Percentiles rank a stretch among this genome's conserved stretches.
Conservation (phyloP, 2,329 filamentous ascomycete species). For the Juglanconis juglandina region DNA sequence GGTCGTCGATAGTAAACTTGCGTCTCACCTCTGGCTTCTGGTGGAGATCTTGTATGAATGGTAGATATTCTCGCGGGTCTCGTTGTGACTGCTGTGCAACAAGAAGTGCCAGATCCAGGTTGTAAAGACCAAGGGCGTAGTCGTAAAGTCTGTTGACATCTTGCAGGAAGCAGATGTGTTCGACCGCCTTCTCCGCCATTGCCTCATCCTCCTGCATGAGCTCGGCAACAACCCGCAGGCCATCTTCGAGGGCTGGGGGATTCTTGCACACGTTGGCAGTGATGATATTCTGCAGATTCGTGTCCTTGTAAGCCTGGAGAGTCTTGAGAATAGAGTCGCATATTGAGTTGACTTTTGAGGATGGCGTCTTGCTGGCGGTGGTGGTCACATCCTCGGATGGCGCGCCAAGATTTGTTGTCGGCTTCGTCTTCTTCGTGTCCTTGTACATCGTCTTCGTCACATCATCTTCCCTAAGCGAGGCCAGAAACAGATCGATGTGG, state of each 20-base stretch:
- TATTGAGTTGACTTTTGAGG: conserved; percentile 76
- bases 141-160: conserved; percentile 92
- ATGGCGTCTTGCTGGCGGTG: conserved; percentile 15
- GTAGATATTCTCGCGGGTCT: conserved; percentile 91
- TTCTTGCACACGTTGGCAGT: conserved; percentile 92
- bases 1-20: conserved; percentile 82
- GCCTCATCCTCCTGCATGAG: conserved; percentile 66
- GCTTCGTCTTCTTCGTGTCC: conserved; percentile 62
- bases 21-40: conserved; percentile 67
- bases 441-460: conserved; percentile 92
- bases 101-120: conserved; percentile 82
- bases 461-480: conserved; percentile 83
- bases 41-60: conserved; percentile 86
- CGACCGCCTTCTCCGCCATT: conserved; percentile 81
- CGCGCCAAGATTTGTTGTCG: background rate
- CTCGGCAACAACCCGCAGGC: conserved; percentile 72
- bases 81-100: conserved; percentile 95
- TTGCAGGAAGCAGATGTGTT: conserved; percentile 96
- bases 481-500: conserved; percentile 87
- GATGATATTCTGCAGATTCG: conserved; percentile 84
- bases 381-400: background rate
- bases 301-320: conserved; percentile 57
- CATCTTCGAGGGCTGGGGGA: conserved; percentile 85
- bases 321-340: conserved; percentile 78
- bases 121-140: conserved; percentile 83